Conservation (phyloP, 2,329 filamentous ascomycete genomes). For the Dryadomyces quercivorus region DNA sequence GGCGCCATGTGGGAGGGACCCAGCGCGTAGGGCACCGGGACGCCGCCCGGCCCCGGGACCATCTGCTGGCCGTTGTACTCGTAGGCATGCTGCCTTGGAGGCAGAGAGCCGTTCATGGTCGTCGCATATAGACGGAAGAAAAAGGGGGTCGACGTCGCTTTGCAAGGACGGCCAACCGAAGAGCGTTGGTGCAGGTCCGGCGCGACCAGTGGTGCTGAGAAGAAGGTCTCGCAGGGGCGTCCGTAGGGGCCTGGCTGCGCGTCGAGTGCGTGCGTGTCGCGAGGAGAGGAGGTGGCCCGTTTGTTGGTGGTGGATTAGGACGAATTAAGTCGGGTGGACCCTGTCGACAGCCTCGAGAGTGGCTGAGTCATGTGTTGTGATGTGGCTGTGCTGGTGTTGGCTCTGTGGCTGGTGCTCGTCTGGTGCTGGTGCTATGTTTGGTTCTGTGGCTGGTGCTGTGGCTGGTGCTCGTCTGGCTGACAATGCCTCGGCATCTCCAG, state of each 20-base stretch:
- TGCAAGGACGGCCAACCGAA: not conserved
- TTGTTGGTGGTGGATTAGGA: not conserved
- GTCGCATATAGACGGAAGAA: constrained; percentile 17
- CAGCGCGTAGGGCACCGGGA: constrained; percentile 10
- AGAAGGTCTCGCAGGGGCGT: not conserved
- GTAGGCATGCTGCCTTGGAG: constrained; percentile 26
- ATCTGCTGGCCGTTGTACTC: constrained; percentile 24
- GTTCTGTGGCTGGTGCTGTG: not conserved
- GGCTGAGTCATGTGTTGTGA: no score
- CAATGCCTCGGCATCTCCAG: no score
- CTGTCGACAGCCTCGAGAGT: not conserved
- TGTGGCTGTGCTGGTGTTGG: no score
- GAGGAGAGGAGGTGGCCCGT: not conserved
- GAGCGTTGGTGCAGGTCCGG: not conserved
- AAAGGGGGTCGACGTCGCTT: not conserved
- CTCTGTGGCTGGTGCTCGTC: not conserved
- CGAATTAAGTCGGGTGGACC: not conserved
- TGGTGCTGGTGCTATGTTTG: no score
- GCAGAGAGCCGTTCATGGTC: constrained; percentile 26
- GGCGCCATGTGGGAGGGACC: constrained; percentile 8
- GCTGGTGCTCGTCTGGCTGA: not conserved
- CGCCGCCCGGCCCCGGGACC: constrained; percentile 2
- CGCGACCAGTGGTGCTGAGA: not conserved
- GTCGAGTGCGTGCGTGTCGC: not conserved
- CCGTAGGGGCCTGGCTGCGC: not conserved